phyloP scores from a whole-genome alignment of 352 stramenopile species.

The Pythium volutum region DNA sequence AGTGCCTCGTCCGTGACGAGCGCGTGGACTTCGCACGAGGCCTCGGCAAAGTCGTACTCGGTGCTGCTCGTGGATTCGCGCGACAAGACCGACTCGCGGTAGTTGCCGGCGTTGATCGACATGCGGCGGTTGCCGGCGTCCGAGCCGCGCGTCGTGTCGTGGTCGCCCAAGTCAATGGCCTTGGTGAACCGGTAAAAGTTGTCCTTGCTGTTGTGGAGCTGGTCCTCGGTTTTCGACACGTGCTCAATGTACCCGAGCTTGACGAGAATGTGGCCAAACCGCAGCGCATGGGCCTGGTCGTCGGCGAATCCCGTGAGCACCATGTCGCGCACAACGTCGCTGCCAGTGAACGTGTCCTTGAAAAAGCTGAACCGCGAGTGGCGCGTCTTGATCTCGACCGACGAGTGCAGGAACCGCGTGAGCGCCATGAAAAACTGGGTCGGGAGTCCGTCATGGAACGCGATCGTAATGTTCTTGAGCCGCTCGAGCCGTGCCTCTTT shows the following conservation, averaged over 20 bases:
- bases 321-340: conserved; percentile 72
- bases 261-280: conserved; percentile 78
- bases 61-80: conserved; percentile 50
- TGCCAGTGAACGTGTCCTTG: conserved; percentile 82
- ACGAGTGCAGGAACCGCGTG: conserved; percentile 66
- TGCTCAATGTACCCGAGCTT: conserved; percentile 83
- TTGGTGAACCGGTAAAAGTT: conserved; percentile 86
- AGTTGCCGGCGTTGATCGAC: conserved; percentile 66
- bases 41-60: conserved; percentile 73
- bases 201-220: conserved; percentile 81
- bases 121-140: conserved; percentile 35
- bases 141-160: conserved; percentile 24
- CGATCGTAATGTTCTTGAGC: conserved; percentile 72
- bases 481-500: conserved; percentile 72
- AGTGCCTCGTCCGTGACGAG: conserved; percentile 81
- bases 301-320: conserved; percentile 72
- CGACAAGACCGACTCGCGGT: conserved; percentile 71
- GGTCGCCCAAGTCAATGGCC: conserved; percentile 45
- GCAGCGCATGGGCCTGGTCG: conserved; percentile 63
- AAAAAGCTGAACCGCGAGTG: conserved; percentile 86
- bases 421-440: conserved; percentile 78
- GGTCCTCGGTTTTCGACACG: conserved; percentile 68
- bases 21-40: conserved; percentile 76
- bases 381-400: conserved; percentile 76
- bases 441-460: conserved; percentile 75